A percentile compares a stretch with the other conserved stretches of the same genome.
phyloP scores from a whole-genome alignment of 2,329 filamentous ascomycete species.

The Ramularia endophylla region DNA sequence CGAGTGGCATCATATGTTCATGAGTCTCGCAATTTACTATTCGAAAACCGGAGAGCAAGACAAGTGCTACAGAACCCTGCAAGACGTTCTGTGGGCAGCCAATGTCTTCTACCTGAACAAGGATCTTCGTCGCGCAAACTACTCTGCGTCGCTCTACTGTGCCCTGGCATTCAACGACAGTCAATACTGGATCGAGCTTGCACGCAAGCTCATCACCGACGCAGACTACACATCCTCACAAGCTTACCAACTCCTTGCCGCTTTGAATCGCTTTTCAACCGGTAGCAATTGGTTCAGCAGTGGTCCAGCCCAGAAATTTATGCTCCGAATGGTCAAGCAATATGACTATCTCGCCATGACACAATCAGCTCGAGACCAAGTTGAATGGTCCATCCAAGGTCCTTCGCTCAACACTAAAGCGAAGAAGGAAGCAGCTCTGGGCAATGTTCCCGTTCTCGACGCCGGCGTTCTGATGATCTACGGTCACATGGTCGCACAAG shows the following conservation, averaged over 20 bases:
- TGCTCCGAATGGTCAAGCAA: slow-evolving; percentile 83
- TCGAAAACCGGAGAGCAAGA: slow-evolving; percentile 61
- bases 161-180: slow-evolving; percentile 73
- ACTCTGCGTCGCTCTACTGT: slow-evolving; percentile 49
- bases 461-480: slow-evolving; percentile 80
- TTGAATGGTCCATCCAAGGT: slow-evolving; percentile 38
- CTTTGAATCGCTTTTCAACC: slow-evolving; percentile 69
- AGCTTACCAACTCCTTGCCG: slow-evolving; percentile 74
- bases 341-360: slow-evolving; percentile 66
- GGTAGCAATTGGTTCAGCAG: slow-evolving; percentile 71
- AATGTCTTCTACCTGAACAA: slow-evolving; percentile 68
- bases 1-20: slow-evolving; percentile 83
- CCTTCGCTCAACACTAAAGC: slow-evolving; percentile 31
- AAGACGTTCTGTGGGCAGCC: slow-evolving; percentile 66
- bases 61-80: slow-evolving; percentile 73
- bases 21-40: slow-evolving; percentile 76
- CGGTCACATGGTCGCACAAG: slow-evolving; percentile 71
- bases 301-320: slow-evolving; percentile 80
- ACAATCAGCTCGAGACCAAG: slow-evolving; percentile 42
- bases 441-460: slow-evolving; percentile 51
- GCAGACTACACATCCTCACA: slow-evolving; percentile 64
- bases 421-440: slow-evolving; percentile 5
- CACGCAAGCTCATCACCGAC: slow-evolving; percentile 78
- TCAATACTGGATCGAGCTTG: slow-evolving; percentile 66
- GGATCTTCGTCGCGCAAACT: slow-evolving; percentile 21